These are phyloP conservation scores for Evernia prunastri DNA, from an alignment of 495 filamentous ascomycete genomes.

Conservation along the genomic window DNA sequence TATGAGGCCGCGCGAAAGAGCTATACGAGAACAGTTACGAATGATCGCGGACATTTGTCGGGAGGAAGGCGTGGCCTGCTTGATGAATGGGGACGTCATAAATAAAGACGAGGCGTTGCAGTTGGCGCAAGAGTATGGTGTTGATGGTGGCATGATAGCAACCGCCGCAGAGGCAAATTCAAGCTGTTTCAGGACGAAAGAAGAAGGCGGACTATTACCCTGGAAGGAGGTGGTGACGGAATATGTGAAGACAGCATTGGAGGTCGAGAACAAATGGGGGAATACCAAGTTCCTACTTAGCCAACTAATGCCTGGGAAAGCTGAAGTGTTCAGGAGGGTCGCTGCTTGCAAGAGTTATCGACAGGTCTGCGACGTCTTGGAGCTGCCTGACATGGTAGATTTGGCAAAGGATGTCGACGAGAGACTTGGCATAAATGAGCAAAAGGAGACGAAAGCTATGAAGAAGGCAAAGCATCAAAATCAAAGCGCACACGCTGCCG, in stretches of 20 bases:
- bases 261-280: constrained; percentile 73
- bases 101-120: constrained; percentile 57
- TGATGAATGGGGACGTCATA: constrained; percentile 92
- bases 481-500: constrained; percentile 37
- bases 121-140: constrained; percentile 66
- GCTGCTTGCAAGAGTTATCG: constrained; percentile 55
- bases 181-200: constrained; percentile 65
- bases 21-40: constrained; percentile 74
- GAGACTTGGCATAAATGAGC: constrained; percentile 51
- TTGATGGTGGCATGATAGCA: constrained; percentile 96
- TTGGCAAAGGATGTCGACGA: constrained; percentile 57
- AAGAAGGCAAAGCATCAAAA: constrained; percentile 44
- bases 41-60: constrained; percentile 74
- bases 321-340: constrained; percentile 48
- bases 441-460: constrained; percentile 42
- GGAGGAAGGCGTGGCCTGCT: constrained; percentile 74
- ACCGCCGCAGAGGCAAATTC: constrained; percentile 83
- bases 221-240: constrained; percentile 71
- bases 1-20: constrained; percentile 84
- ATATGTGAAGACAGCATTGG: constrained; percentile 64
- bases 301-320: constrained; percentile 79
- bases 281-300: constrained; percentile 90
- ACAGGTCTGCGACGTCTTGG: constrained; percentile 55
- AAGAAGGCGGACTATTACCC: constrained; percentile 55
- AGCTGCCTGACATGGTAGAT: constrained; percentile 52